phyloP scores from a whole-genome alignment of 2,329 filamentous ascomycete species.

The Cladosporium sp. region DNA sequence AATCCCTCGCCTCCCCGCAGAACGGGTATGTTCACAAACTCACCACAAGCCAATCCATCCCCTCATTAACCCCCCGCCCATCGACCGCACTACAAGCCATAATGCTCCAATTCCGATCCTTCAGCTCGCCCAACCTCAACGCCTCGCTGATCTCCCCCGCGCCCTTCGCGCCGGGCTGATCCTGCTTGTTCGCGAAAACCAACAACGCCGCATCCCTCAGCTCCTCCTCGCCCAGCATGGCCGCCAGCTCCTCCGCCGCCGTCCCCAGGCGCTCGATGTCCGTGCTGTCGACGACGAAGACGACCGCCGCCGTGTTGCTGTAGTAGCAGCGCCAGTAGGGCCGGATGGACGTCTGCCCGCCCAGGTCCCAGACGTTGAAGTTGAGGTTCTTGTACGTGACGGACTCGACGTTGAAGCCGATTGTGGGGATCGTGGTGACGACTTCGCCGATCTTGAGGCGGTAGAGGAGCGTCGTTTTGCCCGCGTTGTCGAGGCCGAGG shows the following conservation, averaged over 20 bases:
- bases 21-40: conserved; percentile 28
- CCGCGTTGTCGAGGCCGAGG: conserved; percentile 77
- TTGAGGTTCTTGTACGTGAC: conserved; percentile 98
- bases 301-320: conserved; percentile 94
- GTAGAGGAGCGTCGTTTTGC: conserved; percentile 95
- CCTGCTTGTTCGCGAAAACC: conserved; percentile 98
- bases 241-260: conserved; percentile 82
- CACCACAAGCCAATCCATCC: conserved; percentile 98
- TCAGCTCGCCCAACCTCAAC: conserved; percentile 78
- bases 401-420: conserved; percentile 98
- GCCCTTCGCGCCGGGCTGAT: conserved; percentile 93
- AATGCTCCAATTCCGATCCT: conserved; percentile 98
- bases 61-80: conserved; percentile 87
- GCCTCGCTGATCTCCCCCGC: conserved; percentile 96
- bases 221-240: conserved; percentile 97
- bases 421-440: conserved; percentile 97
- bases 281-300: conserved; percentile 97
- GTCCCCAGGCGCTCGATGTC: conserved; percentile 93
- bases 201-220: conserved; percentile 84
- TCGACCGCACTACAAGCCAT: conserved; percentile 96
- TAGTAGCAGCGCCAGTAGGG: conserved; percentile 99
- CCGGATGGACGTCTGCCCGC: conserved; percentile 95
- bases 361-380: conserved; percentile 98
- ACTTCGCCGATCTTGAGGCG: conserved; percentile 96
- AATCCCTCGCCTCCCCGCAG: not conserved